A percentile compares a stretch with the other conserved stretches of the same genome.
Evolutionary conservation across 306 rosid species (phyloP).

Genomic region (Vicia sativa): DNA sequence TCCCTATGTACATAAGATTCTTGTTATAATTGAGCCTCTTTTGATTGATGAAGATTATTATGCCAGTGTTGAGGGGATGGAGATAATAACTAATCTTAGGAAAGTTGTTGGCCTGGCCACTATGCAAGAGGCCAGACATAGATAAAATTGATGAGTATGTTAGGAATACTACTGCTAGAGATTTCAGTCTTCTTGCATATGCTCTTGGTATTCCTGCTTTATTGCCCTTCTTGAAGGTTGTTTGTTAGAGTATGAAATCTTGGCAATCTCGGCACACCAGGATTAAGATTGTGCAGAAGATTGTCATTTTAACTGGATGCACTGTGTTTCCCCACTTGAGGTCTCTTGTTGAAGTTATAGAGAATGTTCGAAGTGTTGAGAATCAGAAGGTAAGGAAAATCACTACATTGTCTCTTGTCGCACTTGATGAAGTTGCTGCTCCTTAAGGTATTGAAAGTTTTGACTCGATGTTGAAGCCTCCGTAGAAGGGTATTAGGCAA

Average conservation of each 20-base stretch:
- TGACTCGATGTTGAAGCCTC: no score
- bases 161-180: constrained; percentile 94
- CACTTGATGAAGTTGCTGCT: no score
- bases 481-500: no score
- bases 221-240: constrained; percentile 89
- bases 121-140: constrained; percentile 96
- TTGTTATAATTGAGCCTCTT: constrained; percentile 92
- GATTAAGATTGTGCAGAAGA: constrained; percentile 95
- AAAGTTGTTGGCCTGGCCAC: no score
- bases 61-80: constrained; percentile 94
- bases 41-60: no score
- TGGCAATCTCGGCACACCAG: constrained; percentile 98
- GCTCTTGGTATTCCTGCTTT: constrained; percentile 95
- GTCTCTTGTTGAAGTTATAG: constrained; percentile 88
- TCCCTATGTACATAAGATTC: constrained; percentile 96
- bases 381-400: no score
- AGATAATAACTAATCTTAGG: no score
- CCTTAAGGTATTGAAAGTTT: no score
- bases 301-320: no score
- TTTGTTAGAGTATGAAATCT: constrained; percentile 95
- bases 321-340: constrained; percentile 81
- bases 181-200: constrained; percentile 93
- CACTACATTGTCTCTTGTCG: no score
- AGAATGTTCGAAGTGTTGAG: no score
- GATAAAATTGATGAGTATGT: no score